Conservation (phyloP, 768 basidiomycete genomes). For the Favolaschia claudopus region DNA sequence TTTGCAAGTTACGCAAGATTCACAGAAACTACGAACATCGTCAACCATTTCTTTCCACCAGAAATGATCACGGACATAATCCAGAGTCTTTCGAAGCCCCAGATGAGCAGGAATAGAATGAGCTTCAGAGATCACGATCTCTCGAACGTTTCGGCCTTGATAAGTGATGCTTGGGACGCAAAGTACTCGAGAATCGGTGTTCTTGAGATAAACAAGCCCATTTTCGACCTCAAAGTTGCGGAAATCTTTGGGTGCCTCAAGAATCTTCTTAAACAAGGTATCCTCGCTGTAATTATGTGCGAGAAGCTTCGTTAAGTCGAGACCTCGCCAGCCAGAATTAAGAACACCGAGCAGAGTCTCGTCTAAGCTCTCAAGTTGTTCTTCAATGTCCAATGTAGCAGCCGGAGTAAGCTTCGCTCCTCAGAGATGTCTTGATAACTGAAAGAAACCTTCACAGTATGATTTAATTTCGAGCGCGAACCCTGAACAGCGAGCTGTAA, state of each 20-base stretch:
- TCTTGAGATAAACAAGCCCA: conserved; percentile 21
- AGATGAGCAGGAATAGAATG: conserved; percentile 35
- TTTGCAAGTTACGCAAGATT: conserved; percentile 14
- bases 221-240: conserved; percentile 27
- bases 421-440: too few species aligned
- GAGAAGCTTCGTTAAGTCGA: background rate
- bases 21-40: conserved; percentile 12
- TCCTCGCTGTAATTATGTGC: conserved; percentile 1
- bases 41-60: conserved; percentile 23
- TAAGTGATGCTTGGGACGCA: conserved; percentile 26
- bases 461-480: too few species aligned
- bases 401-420: too few species aligned
- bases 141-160: conserved; percentile 10
- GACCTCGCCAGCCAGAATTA: conserved; percentile 13
- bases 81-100: conserved; percentile 31
- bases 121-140: conserved; percentile 33
- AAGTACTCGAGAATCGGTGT: conserved; percentile 3
- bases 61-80: conserved; percentile 23
- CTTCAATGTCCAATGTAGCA: background rate
- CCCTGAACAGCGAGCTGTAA: too few species aligned
- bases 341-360: conserved; percentile 6
- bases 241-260: conserved; percentile 14
- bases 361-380: conserved; percentile 1
- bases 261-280: conserved; percentile 8
- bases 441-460: too few species aligned